Percentiles rank a stretch among this genome's conserved stretches.
phyloP scores from a whole-genome alignment of 306 rosid genomes.

The Quercus parvula region DNA sequence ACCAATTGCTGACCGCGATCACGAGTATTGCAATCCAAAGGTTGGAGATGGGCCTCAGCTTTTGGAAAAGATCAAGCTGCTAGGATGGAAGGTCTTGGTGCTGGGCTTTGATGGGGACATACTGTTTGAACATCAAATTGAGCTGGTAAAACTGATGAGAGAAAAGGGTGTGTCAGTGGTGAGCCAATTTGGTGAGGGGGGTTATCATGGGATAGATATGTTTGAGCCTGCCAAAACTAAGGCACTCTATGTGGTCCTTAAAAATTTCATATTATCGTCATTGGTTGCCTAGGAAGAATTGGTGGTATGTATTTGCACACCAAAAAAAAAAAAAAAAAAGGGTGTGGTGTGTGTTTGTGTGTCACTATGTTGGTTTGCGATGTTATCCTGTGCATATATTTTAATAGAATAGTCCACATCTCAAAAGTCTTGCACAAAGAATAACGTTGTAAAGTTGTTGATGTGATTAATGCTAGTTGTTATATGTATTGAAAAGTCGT shows the following conservation, averaged over 20 bases:
- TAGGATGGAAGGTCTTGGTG: slow-evolving; percentile 39
- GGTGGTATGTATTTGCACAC: not conserved
- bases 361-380: too few species aligned
- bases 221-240: slow-evolving; percentile 23
- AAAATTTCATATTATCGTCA: slow-evolving; percentile 14
- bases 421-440: too few species aligned
- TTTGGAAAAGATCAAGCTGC: slow-evolving; percentile 14
- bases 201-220: slow-evolving; percentile 36
- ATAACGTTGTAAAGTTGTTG: too few species aligned
- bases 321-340: too few species aligned
- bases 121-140: slow-evolving; percentile 44
- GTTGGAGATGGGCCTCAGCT: not conserved
- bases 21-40: slow-evolving; percentile 49
- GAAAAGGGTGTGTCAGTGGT: slow-evolving; percentile 27
- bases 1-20: slow-evolving; percentile 45
- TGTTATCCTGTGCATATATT: too few species aligned
- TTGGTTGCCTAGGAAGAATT: not conserved
- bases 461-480: too few species aligned
- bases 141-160: slow-evolving; percentile 26
- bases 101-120: slow-evolving; percentile 49
- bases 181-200: slow-evolving; percentile 37
- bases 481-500: too few species aligned
- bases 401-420: too few species aligned
- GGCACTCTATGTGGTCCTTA: slow-evolving; percentile 7
- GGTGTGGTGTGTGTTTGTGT: not conserved